Base-by-base conservation (phyloP, 2,329 filamentous ascomycete genomes). In the Cladosporium sp. region DNA sequence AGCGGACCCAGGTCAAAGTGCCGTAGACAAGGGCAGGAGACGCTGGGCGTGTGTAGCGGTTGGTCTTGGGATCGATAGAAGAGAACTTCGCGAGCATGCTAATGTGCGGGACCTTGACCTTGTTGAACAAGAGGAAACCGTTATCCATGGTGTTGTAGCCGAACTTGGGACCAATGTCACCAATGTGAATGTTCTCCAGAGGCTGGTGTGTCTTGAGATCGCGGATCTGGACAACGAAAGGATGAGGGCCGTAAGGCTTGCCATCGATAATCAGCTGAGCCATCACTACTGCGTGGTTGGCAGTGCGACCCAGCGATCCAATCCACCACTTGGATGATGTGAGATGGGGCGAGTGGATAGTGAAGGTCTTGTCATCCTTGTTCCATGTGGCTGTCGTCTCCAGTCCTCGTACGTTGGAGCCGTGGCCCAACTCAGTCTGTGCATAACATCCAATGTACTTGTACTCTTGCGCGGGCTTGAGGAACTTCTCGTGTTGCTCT, bases 281-380 rank as follows among this genome's bases (percentile, higher is more conserved):
- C 84, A 93, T 92, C 3, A 93, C 89, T 2, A 91, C 87, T 1
- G 91, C 91, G 73, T 92, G 84, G 75, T 91, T 93, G 53, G 91
- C 91, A 2, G 88, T 89, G 71, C 89, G 84, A 61, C 91, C 91
- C 3, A 93, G 83, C 12, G 89, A 91, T 1, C 91, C 91, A 71
- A 92, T 92, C 91, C 91, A 93, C 90, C 90, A 94, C 75, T 94
- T 94, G 37, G 89, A 89, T 0, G 90, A 86, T 1, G 91, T 93
- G 65, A 93, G 81, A 67, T 87, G 83, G 11, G 91, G 91, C 0
- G 89, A 91, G 77, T 93, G 87, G 40, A 93, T 82, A 16, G 83
- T 88, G 72, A 93, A 93, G 3, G 88, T 91, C 82, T 91, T 89
- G 77, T 91, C 88, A 5, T 88, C 81, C 0, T 86, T 80, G 72